Base-by-base conservation (phyloP, 2,329 filamentous ascomycete genomes). In the Coniochaeta ligniaria region DNA sequence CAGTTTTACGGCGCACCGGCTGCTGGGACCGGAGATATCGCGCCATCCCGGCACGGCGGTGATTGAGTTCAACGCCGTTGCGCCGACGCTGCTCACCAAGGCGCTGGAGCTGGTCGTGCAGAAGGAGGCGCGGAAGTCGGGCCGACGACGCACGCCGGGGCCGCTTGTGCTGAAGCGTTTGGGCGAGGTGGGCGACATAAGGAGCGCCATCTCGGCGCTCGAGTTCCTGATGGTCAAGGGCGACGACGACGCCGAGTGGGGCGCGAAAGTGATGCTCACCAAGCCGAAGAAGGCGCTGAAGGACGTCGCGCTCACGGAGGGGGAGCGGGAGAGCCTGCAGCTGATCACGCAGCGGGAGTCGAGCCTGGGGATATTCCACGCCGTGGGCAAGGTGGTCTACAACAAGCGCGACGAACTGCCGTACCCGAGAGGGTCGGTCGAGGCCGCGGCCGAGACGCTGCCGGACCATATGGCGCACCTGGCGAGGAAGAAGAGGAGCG, bases 11-110 rank as follows among this genome's bases (percentile, higher is more conserved):
- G 92, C 92, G 0, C 91, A 98, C 75, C 86, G 93, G 26, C 77
- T 99, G 20, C 83, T 99, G 3, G 95, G 96, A 0, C 88, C 92
- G 0, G 90, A 95, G 64, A 90, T 99, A 50, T 80, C 92, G 16
- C 86, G 89, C 47, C 92, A 98, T 73, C 88, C 91, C 0, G 87
- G 88, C 16, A 87, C 92, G 2, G 86, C 84, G 9, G 80, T 90
- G 6, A 91, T 99, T 64, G 93, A 96, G 65, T 99, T 98, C 76
- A 99, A 99, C 68, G 84, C 90, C 14, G 88, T 99, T 63, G 95
- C 95, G 0, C 88, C 92, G 0, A 95, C 94, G 0, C 84, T 94
- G 47, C 83, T 99, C 68, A 82, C 86, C 14, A 96, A 94, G 73
- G 94, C 94, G 0, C 77, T 99, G 5, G 90, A 95, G 60, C 73